A percentile compares a stretch with the other conserved stretches of the same genome.
These are phyloP conservation scores for Ceratocystis huliohia DNA, from an alignment of 2,329 filamentous ascomycete species.

Conservation along the genomic window DNA sequence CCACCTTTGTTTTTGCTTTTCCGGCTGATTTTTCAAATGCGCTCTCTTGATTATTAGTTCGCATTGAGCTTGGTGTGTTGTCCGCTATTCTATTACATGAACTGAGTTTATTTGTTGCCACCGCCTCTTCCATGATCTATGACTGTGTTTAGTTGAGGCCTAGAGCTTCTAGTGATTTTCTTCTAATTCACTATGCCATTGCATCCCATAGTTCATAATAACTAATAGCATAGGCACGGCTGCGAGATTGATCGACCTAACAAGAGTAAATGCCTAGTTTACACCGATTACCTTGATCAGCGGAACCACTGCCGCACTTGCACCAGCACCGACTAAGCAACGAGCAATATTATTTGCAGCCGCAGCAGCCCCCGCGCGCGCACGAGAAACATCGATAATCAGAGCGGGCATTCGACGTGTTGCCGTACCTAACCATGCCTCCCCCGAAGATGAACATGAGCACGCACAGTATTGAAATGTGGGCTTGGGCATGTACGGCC, in stretches of 20 bases:
- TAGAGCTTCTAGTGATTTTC: not conserved
- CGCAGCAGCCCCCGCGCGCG: slow-evolving; percentile 40
- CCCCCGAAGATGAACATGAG: slow-evolving; percentile 37
- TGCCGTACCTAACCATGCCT: slow-evolving; percentile 42
- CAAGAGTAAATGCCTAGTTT: slow-evolving; percentile 40
- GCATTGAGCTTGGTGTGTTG: not conserved
- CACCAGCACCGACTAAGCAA: slow-evolving; percentile 42
- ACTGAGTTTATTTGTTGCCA: not conserved
- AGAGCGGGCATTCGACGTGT: slow-evolving; percentile 39
- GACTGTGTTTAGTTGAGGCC: too few relatives aligned
- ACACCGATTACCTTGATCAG: slow-evolving; percentile 39
- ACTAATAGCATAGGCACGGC: slow-evolving; percentile 32
- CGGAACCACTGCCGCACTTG: slow-evolving; percentile 39
- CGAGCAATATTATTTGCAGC: slow-evolving; percentile 45
- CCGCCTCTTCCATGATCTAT: too few relatives aligned
- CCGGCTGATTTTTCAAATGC: not conserved
- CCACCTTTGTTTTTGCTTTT: not conserved
- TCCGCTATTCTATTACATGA: not conserved
- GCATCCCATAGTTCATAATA: slow-evolving; percentile 27
- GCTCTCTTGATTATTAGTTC: not conserved
- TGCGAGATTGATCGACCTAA: slow-evolving; percentile 33
- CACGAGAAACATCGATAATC: slow-evolving; percentile 44
- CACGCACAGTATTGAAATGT: slow-evolving; percentile 36
- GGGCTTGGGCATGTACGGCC: slow-evolving; percentile 33
- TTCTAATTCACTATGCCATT: not conserved